These are phyloP conservation scores for Stephanodiscus triporus DNA, from an alignment of 108 stramenopile genomes.

Conservation along the genomic window DNA sequence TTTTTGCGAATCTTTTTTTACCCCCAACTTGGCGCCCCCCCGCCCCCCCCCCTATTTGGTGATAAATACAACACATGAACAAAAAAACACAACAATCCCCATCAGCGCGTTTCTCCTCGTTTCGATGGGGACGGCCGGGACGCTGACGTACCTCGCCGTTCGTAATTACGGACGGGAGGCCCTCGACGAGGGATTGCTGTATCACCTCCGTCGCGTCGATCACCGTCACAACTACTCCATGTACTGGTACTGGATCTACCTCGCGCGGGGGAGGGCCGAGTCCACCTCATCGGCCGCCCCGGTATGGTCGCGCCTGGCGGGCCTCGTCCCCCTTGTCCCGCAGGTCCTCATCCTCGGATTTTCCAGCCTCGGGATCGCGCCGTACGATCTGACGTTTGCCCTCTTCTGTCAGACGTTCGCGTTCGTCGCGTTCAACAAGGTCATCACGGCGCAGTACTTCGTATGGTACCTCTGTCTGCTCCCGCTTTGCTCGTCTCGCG, in stretches of 20 bases:
- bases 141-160: constrained; percentile 64
- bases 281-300: too few species aligned
- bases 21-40: too few species aligned
- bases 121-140: constrained; percentile 58
- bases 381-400: constrained; percentile 70
- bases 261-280: constrained; percentile 67
- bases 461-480: constrained; percentile 93
- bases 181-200: constrained; percentile 87
- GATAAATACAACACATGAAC: background rate
- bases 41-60: too few species aligned
- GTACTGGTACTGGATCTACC: constrained; percentile 92
- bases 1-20: background rate
- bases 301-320: constrained; percentile 28
- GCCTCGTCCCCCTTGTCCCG: constrained; percentile 72
- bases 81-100: too few species aligned
- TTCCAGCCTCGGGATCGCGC: constrained; percentile 74
- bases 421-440: constrained; percentile 99
- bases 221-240: constrained; percentile 93
- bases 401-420: constrained; percentile 91
- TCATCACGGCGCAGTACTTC: constrained; percentile 98
- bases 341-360: constrained; percentile 78
- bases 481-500: constrained; percentile 68
- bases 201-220: constrained; percentile 95
- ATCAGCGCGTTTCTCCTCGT: constrained; percentile 66
- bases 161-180: constrained; percentile 75